Base-by-base conservation (phyloP, 1,284 basidiomycete genomes). In the Apiotrichum veenhuisii region DNA sequence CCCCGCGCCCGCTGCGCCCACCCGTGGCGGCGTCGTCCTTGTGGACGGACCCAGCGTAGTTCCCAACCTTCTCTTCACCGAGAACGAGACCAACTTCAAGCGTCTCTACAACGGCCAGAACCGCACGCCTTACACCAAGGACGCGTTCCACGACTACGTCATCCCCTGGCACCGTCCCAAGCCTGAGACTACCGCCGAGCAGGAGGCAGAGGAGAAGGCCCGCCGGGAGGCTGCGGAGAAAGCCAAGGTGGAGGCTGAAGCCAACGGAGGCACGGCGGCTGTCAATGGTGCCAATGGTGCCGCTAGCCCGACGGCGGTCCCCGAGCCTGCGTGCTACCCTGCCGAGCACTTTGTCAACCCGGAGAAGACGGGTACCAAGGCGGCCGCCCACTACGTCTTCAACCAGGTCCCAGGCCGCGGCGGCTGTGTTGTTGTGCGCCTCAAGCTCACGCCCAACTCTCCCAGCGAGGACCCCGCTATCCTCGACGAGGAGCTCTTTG, bases 101-200 rank as follows among this genome's bases (percentile, higher is more conserved):
- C 84, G 95, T 57, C 82, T 98, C 34, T 98, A 97, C 75, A 87
- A 87, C 36, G 93, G 90, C 25, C 79, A 85, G 66, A 97, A 98
- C 79, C 80, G 83, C 57, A 86, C 85, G 0, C 83, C 84, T 2
- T 94, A 87, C 72, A 89, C 90, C 69, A 98, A 98, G 79, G 95
- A 98, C 70, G 94, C 88, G n/a, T 98, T 98, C 82, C 93, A 98
- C 72, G 94, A 98, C 74, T 89, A 98, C 73, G 89, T 98, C 74
- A 86, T 98, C 62, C 86, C 86, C 4, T 81, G 80, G 17, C 94
- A 97, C 76, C 86, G 90, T 52, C 87, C 87, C 7, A 76, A 66
- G 17, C 69, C 75, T 49, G 72, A 74, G 7, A 70, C 75, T 52
- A 61, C 62, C 5, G 63, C 65, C 48, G 59, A 61, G 26, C 42